These are phyloP conservation scores for Camillea tinctor DNA, from an alignment of 2,329 filamentous ascomycete species.

Conservation along the genomic window DNA sequence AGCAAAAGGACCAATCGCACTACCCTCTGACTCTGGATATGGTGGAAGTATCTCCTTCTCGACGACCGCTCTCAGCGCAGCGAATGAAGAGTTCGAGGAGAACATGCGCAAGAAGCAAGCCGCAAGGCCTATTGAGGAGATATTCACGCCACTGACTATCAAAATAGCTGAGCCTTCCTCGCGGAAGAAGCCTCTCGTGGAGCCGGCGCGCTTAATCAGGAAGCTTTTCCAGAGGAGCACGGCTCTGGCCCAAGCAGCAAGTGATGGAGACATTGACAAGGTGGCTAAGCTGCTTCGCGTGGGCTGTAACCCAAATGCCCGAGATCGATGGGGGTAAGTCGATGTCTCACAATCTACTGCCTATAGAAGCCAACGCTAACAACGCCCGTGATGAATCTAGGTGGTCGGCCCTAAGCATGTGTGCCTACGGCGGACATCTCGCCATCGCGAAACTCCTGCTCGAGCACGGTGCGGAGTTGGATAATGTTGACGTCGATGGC, in stretches of 20 bases:
- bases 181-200: conserved; percentile 16
- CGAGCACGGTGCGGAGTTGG: conserved; percentile 26
- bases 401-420: conserved; percentile 30
- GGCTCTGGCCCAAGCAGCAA: conserved; percentile 29
- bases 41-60: conserved; percentile 17
- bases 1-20: background rate
- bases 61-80: conserved; percentile 16
- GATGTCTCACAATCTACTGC: background rate
- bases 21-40: conserved; percentile 22
- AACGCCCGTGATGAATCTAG: conserved; percentile 6
- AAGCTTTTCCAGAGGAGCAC: conserved; percentile 28
- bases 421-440: conserved; percentile 25
- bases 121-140: conserved; percentile 14
- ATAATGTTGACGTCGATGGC: conserved; percentile 26
- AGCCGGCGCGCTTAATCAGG: conserved; percentile 21
- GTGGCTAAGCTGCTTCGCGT: conserved; percentile 26
- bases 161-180: conserved; percentile 9
- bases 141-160: conserved; percentile 14
- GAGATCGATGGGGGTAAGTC: conserved; percentile 28
- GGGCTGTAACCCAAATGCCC: conserved; percentile 29
- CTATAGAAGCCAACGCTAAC: background rate
- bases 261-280: conserved; percentile 25
- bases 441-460: conserved; percentile 25
- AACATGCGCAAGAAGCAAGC: conserved; percentile 20
- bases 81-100: conserved; percentile 26